Base-by-base conservation (phyloP, 805 yeast species). In the Candida pseudofarinosa region DNA sequence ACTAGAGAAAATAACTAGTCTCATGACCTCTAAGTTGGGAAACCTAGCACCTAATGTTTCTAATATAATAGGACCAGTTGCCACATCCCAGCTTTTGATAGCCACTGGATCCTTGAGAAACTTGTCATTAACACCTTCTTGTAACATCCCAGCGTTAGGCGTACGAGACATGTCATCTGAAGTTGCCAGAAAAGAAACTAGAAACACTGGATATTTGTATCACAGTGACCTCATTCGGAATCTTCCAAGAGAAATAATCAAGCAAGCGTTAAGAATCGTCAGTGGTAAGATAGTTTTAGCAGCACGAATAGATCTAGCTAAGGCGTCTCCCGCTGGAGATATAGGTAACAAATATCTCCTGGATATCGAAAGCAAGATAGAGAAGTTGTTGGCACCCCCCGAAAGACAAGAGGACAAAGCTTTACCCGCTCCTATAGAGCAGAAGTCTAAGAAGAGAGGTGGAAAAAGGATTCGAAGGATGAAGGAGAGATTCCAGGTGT, bases 61-160 rank as follows among this genome's bases (percentile, higher is more conserved):
- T 2, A 79, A 79, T 0, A 65, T 93, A 5, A 70, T 91, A 2
- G 95, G 96, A 0, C 68, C 95, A 0, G 66, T 75, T 4, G 76
- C 85, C 0, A 79, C 96, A 0, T 83, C 95, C 0, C 87, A 85
- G 52, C 61, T 93, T 14, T 63, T 91, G 18, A 76, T 87, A 1
- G 69, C 76, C 14, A 67, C 78, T 1, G 95, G 95, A 2, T 88
- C 95, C 0, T 59, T 91, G 3, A 65, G 65, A 10, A 81, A 78
- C 4, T 63, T 91, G 7, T 79, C 88, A 2, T 65, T 62, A 23
- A 78, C 86, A 0, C 96, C 97, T 0, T 74, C 96, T 3, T 87
- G 97, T 53, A 91, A 91, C 56, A 54, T 91, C 17, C 81, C 96
- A 0, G 79, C 95, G 0, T 65, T 88, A 38, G 97, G 96, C 0